These are phyloP conservation scores for Diplodia sapinea DNA, from an alignment of 2,329 filamentous ascomycete genomes.

Conservation along the genomic window DNA sequence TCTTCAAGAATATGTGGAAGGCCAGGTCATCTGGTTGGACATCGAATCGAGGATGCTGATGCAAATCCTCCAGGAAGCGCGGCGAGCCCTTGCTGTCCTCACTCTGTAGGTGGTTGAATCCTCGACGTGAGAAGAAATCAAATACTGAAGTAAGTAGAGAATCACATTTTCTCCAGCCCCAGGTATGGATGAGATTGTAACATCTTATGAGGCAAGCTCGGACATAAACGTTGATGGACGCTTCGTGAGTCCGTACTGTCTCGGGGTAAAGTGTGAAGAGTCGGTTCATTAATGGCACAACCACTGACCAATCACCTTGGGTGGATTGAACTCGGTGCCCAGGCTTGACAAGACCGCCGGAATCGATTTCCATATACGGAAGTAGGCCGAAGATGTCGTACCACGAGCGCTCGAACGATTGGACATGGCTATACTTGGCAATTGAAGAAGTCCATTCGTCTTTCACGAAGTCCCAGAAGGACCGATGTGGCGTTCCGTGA, in stretches of 20 bases:
- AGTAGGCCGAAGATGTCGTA: conserved; percentile 59
- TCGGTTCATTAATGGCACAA: conserved; percentile 54
- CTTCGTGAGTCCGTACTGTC: conserved; percentile 46
- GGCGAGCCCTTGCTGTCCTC: conserved; percentile 61
- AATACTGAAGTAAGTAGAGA: conserved; percentile 59
- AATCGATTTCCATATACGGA: conserved; percentile 60
- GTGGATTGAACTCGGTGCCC: conserved; percentile 49
- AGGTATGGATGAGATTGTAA: conserved; percentile 58
- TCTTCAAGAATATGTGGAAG: conserved; percentile 66
- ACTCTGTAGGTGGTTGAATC: conserved; percentile 57
- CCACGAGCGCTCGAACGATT: conserved; percentile 48
- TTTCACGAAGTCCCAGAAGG: conserved; percentile 55
- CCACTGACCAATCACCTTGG: conserved; percentile 58
- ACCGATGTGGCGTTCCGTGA: conserved; percentile 38
- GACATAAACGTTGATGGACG: conserved; percentile 62
- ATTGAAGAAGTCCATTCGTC: conserved; percentile 34
- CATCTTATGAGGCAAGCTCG: conserved; percentile 59
- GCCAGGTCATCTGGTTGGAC: conserved; percentile 57
- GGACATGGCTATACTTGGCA: conserved; percentile 38
- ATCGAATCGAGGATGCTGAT: conserved; percentile 51
- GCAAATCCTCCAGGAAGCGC: conserved; percentile 59
- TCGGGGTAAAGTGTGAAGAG: conserved; percentile 55
- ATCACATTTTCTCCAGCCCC: conserved; percentile 65
- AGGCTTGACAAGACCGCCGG: conserved; percentile 53
- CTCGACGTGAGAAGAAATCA: conserved; percentile 64